phyloP scores from a whole-genome alignment of 1,139 yeast genomes.

The Hemisphaericaspora xylofermentans region DNA sequence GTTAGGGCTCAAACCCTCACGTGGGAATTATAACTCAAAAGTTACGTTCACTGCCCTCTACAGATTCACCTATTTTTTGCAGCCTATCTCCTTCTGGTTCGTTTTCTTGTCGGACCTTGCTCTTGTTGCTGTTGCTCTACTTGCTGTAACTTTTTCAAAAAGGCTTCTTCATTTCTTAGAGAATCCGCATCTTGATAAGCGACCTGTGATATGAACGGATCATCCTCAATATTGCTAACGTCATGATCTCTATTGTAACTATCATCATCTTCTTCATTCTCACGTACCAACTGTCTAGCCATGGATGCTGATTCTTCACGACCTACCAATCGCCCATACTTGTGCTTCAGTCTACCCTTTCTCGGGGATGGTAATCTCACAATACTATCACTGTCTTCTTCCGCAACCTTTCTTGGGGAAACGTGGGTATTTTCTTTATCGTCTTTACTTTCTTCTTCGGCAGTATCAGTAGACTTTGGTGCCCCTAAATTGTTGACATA shows the following conservation, averaged over 20 bases:
- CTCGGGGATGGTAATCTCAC: slow-evolving; percentile 43
- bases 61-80: not conserved
- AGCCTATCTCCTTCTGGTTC: slow-evolving; percentile 2
- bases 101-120: slow-evolving; percentile 1
- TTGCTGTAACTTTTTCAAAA: slow-evolving; percentile 26
- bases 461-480: not conserved
- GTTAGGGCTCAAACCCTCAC: slow-evolving; percentile 11
- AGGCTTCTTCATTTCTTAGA: slow-evolving; percentile 24
- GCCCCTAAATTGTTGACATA: slow-evolving; percentile 23
- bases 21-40: too few relatives aligned
- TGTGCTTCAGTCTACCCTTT: slow-evolving; percentile 29
- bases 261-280: slow-evolving; percentile 5
- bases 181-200: slow-evolving; percentile 33
- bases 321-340: slow-evolving; percentile 34
- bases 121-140: slow-evolving; percentile 1
- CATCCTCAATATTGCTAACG: slow-evolving; percentile 21
- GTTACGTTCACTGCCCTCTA: too few relatives aligned
- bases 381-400: slow-evolving; percentile 5
- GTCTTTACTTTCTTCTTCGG: slow-evolving; percentile 3
- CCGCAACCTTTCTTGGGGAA: not conserved
- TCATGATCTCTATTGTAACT: slow-evolving; percentile 6
- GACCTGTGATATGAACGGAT: slow-evolving; percentile 27
- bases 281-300: slow-evolving; percentile 7
- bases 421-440: slow-evolving; percentile 1
- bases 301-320: slow-evolving; percentile 12